Evolutionary conservation across 306 rosid genomes (phyloP), one percentile per base, ranked within the genome.

Genomic region (Cyamopsis tetragonoloba): DNA sequence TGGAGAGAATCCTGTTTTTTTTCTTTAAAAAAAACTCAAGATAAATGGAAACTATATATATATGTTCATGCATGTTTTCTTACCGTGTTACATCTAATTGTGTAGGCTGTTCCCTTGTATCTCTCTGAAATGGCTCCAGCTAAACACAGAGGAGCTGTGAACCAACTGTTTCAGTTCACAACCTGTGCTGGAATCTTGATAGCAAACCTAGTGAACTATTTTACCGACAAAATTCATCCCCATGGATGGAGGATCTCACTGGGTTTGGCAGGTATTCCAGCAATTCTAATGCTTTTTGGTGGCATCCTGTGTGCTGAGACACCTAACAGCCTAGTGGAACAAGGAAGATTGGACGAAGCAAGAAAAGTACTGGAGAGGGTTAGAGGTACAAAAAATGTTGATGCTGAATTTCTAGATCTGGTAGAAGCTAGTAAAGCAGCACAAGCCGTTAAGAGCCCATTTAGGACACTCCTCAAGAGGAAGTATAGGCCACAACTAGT

Each of bases 51-150:
- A n/a, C n/a, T n/a, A n/a, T n/a, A 38, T 12, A 9, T 18, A 26
- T 1, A 41, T 3, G 15, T 34, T 9, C 1, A 2, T 34, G n/a
- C 34, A 60, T 38, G 3, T 42, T 15, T 39, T 60, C 66, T 50
- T 7, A 68, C 32, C n/a, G n/a, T 18, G 55, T n/a, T 38, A 4
- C 3, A 31, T 53, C 26, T 23, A 34, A 53, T 20, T 71, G 27
- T 77, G 69, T 83, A 92, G 98, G 99, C 99, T 13, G 96, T 91
- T 78, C 99, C 99, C 1, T 75, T 95, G 78, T 95, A 95, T 74
- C 88, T 95, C 10, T 88, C 97, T 1, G 99, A 95, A 79, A 95
- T 95, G 92, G 96, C 99, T 58, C 99, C 99, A 5, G 92, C 95
- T 0, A 91, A 80, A 23, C 81, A 71, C 46, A 76, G 99, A 59